Evolutionary conservation across 1,284 basidiomycete genomes (phyloP).

Genomic region (Papiliotrema laurentii): DNA sequence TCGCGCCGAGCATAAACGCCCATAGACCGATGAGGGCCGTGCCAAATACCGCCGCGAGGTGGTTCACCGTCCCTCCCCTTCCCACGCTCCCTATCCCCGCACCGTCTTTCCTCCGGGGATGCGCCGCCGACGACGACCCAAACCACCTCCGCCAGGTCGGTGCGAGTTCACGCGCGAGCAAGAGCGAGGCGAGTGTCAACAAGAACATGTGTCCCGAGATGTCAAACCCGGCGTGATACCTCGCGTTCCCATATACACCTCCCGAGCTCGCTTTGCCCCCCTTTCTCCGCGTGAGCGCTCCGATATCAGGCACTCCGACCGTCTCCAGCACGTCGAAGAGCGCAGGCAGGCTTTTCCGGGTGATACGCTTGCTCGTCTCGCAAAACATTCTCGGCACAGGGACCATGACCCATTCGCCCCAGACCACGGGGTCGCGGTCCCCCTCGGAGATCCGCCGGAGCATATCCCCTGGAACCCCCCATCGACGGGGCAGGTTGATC

Average conservation of each 20-base stretch:
- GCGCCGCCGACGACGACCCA: neutral
- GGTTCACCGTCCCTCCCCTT: slow-evolving; percentile 8
- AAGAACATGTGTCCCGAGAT: slow-evolving; percentile 93
- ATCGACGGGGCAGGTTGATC: slow-evolving; percentile 54
- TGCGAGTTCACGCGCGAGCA: slow-evolving; percentile 70
- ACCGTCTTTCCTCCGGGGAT: neutral
- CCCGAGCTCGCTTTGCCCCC: neutral
- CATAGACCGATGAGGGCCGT: slow-evolving; percentile 59
- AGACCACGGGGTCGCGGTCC: neutral
- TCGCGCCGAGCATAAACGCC: slow-evolving; percentile 71
- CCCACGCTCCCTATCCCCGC: neutral
- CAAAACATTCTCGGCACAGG: slow-evolving; percentile 1
- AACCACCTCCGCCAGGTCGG: slow-evolving; percentile 36
- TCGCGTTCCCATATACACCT: neutral
- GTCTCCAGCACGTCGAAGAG: slow-evolving; percentile 52
- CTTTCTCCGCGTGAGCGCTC: neutral
- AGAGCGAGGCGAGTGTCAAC: slow-evolving; percentile 73
- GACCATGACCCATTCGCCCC: slow-evolving; percentile 12
- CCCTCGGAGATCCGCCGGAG: slow-evolving; percentile 2
- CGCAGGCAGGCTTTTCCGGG: slow-evolving; percentile 59
- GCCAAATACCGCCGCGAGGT: slow-evolving; percentile 14
- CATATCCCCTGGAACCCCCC: slow-evolving; percentile 6
- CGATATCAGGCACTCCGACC: neutral
- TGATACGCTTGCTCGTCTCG: slow-evolving; percentile 45
- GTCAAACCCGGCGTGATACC: slow-evolving; percentile 72